Conservation (phyloP, 148 eudicot species). For the Cornus florida region DNA sequence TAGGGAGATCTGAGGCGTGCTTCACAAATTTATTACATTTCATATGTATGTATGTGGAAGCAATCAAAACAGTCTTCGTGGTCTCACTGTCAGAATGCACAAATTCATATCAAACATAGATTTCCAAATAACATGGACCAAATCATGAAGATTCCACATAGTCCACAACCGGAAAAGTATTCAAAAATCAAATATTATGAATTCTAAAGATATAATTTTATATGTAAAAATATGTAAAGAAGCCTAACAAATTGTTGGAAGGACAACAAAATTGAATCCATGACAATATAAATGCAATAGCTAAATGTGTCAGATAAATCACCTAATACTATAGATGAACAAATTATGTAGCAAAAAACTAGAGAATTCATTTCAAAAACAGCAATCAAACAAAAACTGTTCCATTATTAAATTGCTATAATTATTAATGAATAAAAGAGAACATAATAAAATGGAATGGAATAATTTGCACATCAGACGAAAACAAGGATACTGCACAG, state of each 20-base stretch:
- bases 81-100: conserved; percentile 54
- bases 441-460: neutral
- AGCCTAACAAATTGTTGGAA: no score
- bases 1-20: conserved; percentile 58
- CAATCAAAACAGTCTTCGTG: conserved; percentile 67
- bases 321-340: neutral
- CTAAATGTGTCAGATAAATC: neutral
- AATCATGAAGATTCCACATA: neutral
- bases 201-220: no score
- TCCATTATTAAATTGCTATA: no score
- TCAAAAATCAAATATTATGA: no score
- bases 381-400: neutral
- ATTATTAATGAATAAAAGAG: neutral
- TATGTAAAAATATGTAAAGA: no score
- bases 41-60: conserved; percentile 72
- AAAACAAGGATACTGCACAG: neutral
- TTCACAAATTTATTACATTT: conserved; percentile 50
- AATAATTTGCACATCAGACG: neutral
- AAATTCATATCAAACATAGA: neutral
- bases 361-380: neutral
- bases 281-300: neutral
- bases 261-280: neutral
- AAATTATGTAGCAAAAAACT: neutral
- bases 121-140: neutral
- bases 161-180: neutral